Conservation (phyloP, 495 filamentous ascomycete species). For the Letharia columbiana region DNA sequence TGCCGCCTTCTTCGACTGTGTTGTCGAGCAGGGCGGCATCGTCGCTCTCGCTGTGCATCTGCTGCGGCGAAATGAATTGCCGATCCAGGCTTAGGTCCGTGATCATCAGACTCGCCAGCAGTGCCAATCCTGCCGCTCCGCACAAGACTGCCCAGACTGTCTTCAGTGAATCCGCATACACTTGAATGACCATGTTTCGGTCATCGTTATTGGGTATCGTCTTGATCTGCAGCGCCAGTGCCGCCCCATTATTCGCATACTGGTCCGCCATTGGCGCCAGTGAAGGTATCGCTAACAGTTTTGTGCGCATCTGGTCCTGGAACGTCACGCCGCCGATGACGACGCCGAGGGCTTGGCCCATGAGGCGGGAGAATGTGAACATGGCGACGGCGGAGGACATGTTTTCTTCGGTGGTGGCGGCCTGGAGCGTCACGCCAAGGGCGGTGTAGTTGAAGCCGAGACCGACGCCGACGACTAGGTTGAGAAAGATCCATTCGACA, state of each 20-base stretch:
- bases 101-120: conserved; percentile 41
- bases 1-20: conserved; percentile 3
- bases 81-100: conserved; percentile 46
- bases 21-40: conserved; percentile 8
- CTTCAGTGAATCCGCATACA: conserved; percentile 47
- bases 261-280: conserved; percentile 36
- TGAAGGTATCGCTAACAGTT: conserved; percentile 34
- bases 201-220: conserved; percentile 33
- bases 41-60: conserved; percentile 2
- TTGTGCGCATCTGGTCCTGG: conserved; percentile 48
- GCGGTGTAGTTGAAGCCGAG: conserved; percentile 27
- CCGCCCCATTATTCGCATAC: conserved; percentile 48
- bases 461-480: conserved; percentile 46
- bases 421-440: conserved; percentile 43
- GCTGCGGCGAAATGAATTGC: conserved; percentile 21
- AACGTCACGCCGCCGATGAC: conserved; percentile 51
- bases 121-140: conserved; percentile 40
- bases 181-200: conserved; percentile 39
- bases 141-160: conserved; percentile 49
- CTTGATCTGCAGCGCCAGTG: conserved; percentile 49
- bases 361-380: conserved; percentile 49
- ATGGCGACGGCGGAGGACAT: conserved; percentile 48
- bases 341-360: conserved; percentile 52
- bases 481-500: conserved; percentile 43
- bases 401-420: conserved; percentile 38